These are phyloP conservation scores for Hypoxylon sp. DNA, from an alignment of 2,329 filamentous ascomycete species.

Conservation along the genomic window DNA sequence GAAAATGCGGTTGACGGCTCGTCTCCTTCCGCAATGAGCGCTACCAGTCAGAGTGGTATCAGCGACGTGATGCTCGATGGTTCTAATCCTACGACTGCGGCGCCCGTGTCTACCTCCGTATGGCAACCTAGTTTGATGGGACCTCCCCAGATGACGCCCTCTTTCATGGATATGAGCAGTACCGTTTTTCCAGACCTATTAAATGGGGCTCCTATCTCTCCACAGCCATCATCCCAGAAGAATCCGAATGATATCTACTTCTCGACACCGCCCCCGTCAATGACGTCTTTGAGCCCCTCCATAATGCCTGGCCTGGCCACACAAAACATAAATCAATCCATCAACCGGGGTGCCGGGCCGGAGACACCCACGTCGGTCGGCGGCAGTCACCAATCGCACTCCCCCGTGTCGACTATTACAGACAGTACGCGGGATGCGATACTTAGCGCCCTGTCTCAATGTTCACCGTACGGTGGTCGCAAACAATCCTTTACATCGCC, in stretches of 20 bases:
- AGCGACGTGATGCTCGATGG: slow-evolving; percentile 94
- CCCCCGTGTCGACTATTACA: slow-evolving; percentile 72
- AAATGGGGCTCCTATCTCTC: slow-evolving; percentile 78
- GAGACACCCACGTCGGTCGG: slow-evolving; percentile 80
- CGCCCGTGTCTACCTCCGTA: slow-evolving; percentile 67
- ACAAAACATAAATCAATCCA: slow-evolving; percentile 72
- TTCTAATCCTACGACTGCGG: slow-evolving; percentile 70
- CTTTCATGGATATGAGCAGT: slow-evolving; percentile 79
- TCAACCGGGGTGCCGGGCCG: slow-evolving; percentile 73
- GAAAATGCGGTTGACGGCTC: slow-evolving; percentile 91
- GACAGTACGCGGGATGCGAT: slow-evolving; percentile 73
- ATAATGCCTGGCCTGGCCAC: slow-evolving; percentile 73
- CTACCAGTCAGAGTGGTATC: slow-evolving; percentile 89
- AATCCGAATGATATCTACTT: slow-evolving; percentile 80
- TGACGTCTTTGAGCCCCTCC: slow-evolving; percentile 79
- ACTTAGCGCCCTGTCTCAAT: slow-evolving; percentile 69
- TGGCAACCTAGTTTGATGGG: slow-evolving; percentile 78
- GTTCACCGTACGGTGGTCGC: slow-evolving; percentile 66
- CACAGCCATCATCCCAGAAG: slow-evolving; percentile 78
- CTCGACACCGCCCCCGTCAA: slow-evolving; percentile 78
- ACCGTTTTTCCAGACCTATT: slow-evolving; percentile 83
- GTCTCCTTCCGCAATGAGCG: slow-evolving; percentile 95
- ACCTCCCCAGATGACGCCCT: slow-evolving; percentile 76
- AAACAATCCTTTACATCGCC: slow-evolving; percentile 73
- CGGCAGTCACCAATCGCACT: slow-evolving; percentile 69